phyloP scores from a whole-genome alignment of 768 basidiomycete genomes.

The Cystofilobasidium bisporidii region DNA sequence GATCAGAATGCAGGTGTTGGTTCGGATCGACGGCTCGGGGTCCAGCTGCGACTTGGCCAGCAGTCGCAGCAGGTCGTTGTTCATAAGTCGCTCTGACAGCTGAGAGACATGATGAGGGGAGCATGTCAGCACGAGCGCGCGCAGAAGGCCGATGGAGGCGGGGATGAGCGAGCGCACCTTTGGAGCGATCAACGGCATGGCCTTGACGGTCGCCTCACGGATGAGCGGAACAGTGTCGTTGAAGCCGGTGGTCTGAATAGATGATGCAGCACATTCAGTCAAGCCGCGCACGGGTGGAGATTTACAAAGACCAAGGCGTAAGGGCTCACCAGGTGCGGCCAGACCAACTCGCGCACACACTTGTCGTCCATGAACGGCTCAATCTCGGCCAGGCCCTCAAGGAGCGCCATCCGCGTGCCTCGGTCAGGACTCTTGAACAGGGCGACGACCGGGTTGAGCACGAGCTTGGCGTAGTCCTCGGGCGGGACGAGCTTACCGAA shows the following conservation, averaged over 20 bases:
- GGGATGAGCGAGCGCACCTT: conserved; percentile 55
- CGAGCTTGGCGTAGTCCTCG: conserved; percentile 52
- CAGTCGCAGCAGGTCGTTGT: conserved; percentile 88
- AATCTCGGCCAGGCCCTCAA: conserved; percentile 75
- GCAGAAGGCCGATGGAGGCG: too few species aligned
- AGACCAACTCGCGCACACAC: conserved; percentile 74
- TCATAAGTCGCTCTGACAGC: conserved; percentile 83
- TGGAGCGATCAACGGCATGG: conserved; percentile 69
- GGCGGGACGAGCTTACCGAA: conserved; percentile 37
- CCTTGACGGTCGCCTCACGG: conserved; percentile 85
- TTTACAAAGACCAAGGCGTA: not conserved
- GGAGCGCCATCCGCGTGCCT: conserved; percentile 83
- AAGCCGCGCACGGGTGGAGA: too few species aligned
- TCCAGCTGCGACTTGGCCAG: conserved; percentile 89
- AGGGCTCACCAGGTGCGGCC: conserved; percentile 72
- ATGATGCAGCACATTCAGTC: too few species aligned
- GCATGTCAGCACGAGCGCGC: too few species aligned
- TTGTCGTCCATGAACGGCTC: conserved; percentile 78
- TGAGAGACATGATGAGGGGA: conserved; percentile 35
- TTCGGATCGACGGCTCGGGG: conserved; percentile 85
- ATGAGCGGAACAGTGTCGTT: conserved; percentile 88
- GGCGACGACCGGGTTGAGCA: conserved; percentile 70
- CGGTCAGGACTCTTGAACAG: conserved; percentile 83
- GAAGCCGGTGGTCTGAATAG: conserved; percentile 78
- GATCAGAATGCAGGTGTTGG: conserved; percentile 92